Evolutionary conservation across 2,329 filamentous ascomycete species (phyloP), one percentile per base, ranked within the genome.

Genomic region (Teratosphaeria destructans): DNA sequence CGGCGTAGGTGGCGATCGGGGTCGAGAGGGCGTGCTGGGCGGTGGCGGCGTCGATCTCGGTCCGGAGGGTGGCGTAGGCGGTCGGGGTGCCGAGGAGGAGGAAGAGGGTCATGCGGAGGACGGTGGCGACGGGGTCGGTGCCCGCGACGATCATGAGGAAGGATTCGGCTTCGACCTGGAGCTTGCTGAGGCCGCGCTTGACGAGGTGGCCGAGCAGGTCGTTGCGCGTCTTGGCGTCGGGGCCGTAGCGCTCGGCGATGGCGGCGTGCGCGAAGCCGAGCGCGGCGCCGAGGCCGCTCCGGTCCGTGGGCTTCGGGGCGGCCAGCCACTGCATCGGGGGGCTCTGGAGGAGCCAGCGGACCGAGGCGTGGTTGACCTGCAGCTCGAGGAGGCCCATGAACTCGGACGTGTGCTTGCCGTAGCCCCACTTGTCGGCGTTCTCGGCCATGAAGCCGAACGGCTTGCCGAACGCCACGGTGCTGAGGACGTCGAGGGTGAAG

Each of bases 401-500:
- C 3, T 60, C 57, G 10, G 57, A 57, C 34, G 58, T 64, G 16
- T 59, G 57, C 57, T 67, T 65, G 60, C 63, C 64, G 55, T 67
- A 70, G 34, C 66, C 64, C 64, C 65, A 70, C 26, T 69, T 64
- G 60, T 84, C 81, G 19, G 73, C 66, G 61, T 84, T 79, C 6
- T 76, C 71, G 26, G 72, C 71, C 14, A 84, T 72, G 63, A 79
- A 79, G 3, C 81, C 81, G 61, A 82, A 82, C 0, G 79, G 66
- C 12, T 75, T 65, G 11, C 81, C 82, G 53, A 83, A 79, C 0
- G 78, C 79, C 4, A 85, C 67, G 52, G 77, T 76, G 37, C 76
- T 80, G 62, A 85, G 82, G 47, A 82, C 77, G 60, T 85, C 82
- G 4, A 84, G 70, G 0, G 81, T 81, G 58, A 84, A 79, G 70